Evolutionary conservation across 140 eudicot species (phyloP).

Genomic region (Cichorium intybus): DNA sequence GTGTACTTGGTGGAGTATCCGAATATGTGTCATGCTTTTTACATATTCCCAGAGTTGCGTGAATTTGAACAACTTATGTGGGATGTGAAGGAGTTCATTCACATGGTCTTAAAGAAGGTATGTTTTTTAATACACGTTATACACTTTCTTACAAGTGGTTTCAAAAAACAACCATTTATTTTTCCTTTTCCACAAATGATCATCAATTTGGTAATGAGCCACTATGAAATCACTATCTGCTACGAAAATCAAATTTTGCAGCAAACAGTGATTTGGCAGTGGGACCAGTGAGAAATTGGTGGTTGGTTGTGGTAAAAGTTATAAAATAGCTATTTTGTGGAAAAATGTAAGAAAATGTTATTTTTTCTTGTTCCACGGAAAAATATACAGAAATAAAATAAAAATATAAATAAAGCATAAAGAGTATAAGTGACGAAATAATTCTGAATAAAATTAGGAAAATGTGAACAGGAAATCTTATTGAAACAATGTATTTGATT

Average conservation of each 20-base stretch:
- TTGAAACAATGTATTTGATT: too few species aligned
- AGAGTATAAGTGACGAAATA: too few species aligned
- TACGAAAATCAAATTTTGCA: too few species aligned
- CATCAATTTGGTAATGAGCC: neutral
- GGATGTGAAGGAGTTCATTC: conserved; percentile 25
- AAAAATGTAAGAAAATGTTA: too few species aligned
- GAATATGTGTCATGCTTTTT: conserved; percentile 22
- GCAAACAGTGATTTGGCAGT: neutral
- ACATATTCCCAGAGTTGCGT: conserved; percentile 11
- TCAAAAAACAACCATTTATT: neutral
- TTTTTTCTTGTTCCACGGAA: too few species aligned
- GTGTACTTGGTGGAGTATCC: conserved; percentile 32
- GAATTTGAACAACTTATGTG: conserved; percentile 15
- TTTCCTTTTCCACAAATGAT: neutral
- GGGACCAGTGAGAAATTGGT: neutral
- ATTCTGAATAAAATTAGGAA: too few species aligned
- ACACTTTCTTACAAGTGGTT: too few species aligned
- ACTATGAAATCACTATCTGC: too few species aligned
- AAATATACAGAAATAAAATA: too few species aligned
- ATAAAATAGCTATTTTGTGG: neutral
- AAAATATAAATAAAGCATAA: too few species aligned
- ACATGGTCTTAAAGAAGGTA: conserved; percentile 15
- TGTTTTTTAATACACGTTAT: too few species aligned
- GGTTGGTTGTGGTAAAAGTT: neutral
- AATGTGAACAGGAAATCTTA: too few species aligned